Percentiles rank a stretch among this genome's conserved stretches.
These are phyloP conservation scores for Xylariales sp. DNA, from an alignment of 2,329 filamentous ascomycete species.

Conservation along the genomic window DNA sequence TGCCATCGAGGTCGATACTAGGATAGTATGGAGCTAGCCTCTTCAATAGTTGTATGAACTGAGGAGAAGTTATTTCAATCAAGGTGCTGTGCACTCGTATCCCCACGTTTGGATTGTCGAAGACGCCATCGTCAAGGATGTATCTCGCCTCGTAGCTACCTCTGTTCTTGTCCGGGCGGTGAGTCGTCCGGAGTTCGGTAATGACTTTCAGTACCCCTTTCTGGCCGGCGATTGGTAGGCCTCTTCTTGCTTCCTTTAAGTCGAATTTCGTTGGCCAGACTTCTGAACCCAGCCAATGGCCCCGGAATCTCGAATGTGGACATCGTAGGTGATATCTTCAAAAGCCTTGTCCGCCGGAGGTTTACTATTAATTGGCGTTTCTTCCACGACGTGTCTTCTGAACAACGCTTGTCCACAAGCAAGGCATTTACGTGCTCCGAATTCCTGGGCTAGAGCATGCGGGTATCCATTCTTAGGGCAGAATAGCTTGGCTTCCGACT, in stretches of 20 bases:
- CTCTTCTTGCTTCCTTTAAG: conserved; percentile 3
- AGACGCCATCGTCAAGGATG: neutral
- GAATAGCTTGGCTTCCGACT: neutral
- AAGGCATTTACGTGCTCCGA: conserved; percentile 1
- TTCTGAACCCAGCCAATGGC: conserved; percentile 3
- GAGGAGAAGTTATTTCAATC: conserved; percentile 3
- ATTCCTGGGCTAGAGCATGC: conserved; percentile 1
- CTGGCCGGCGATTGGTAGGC: neutral
- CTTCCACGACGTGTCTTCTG: neutral
- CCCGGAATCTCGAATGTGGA: conserved; percentile 1
- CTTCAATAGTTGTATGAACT: conserved; percentile 1
- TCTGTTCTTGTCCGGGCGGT: neutral
- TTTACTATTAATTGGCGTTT: neutral
- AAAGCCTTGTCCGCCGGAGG: neutral
- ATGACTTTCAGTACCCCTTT: neutral
- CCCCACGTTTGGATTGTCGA: neutral
- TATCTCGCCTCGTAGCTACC: neutral
- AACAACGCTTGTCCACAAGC: neutral
- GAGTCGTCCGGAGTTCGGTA: neutral
- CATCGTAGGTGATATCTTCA: neutral
- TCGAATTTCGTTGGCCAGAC: neutral
- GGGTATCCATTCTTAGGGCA: neutral
- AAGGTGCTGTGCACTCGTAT: conserved; percentile 1
- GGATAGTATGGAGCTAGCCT: conserved; percentile 7
- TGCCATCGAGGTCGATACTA: neutral